Base-by-base conservation (phyloP, 2,329 filamentous ascomycete genomes). In the Cadophora sp. region DNA sequence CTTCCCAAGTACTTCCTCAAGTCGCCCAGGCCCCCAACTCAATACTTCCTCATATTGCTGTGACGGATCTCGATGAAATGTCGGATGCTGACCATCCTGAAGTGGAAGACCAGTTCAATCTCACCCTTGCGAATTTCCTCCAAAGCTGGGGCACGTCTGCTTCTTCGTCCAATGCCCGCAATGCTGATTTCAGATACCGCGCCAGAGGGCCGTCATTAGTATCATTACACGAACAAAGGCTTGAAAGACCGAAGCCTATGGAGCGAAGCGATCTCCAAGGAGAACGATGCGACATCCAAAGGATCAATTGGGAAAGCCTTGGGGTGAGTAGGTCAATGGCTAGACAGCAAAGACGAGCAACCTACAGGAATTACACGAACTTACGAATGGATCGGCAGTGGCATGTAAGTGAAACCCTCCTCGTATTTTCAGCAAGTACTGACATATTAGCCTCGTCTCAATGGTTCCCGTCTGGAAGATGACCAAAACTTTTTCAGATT, bases 331-430 rank as follows among this genome's bases (percentile, higher is more conserved):
- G 87, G 65, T 72, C 72, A 27, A 77, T 81, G 27, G 88, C 87
- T 3, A 81, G 86, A 27, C 76, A 80, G 56, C 80, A 81, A 64
- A 83, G 88, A 24, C 71, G 77, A 51, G 68, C 77, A 16, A 85
- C 82, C 0, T 90, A 89, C 73, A 82, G 76, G 62, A 90, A 90
- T 72, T 89, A 89, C 70, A 83, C 83, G 34, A 90, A 88, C 74
- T 76, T 81, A n/a, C 64, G 70, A 3, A 78, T 80, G 4, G 84
- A 85, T 14, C 84, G 87, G 70, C 72, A 72, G 48, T 84, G 81
- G 80, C 77, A 78, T 70, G 85, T 87, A 74, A 82, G 85, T 82
- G 56, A 40, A 24, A 58, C 29, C 12, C 22, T 8, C 29, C 14
- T 46, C 9, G 12, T 3, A 43, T 9, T 27, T 43, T 48, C 7